Percentiles rank a stretch among this genome's conserved stretches.
phyloP scores from a whole-genome alignment of 1,139 yeast species.

The Yamadazyma aaseri region DNA sequence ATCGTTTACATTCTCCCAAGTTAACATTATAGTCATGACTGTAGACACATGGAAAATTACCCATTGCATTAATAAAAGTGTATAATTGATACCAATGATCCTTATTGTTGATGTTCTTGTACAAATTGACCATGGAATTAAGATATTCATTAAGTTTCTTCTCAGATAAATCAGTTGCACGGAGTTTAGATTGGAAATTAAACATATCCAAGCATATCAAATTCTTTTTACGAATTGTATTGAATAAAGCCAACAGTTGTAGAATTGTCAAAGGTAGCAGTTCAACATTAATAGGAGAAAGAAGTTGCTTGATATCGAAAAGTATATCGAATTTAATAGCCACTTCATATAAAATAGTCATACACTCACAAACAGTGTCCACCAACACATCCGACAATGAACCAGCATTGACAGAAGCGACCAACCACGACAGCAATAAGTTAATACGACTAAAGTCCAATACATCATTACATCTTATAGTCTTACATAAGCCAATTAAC shows the following conservation, averaged over 20 bases:
- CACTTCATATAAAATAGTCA: constrained; percentile 24
- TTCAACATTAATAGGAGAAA: constrained; percentile 7
- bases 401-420: constrained; percentile 16
- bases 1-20: constrained; percentile 36
- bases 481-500: constrained; percentile 30
- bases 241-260: constrained; percentile 6
- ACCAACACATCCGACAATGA: constrained; percentile 11
- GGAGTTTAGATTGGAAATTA: neutral
- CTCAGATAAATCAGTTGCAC: constrained; percentile 1
- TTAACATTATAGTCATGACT: constrained; percentile 30
- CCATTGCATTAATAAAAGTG: constrained; percentile 38
- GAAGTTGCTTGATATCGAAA: constrained; percentile 6
- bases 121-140: constrained; percentile 10
- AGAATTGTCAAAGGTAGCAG: constrained; percentile 6
- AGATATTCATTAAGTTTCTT: constrained; percentile 4
- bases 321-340: constrained; percentile 18
- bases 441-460: constrained; percentile 28
- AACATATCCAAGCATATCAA: constrained; percentile 2
- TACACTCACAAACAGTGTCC: constrained; percentile 21
- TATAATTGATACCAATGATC: constrained; percentile 15
- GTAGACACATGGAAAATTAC: constrained; percentile 43
- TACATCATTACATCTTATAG: constrained; percentile 26
- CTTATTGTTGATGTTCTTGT: constrained; percentile 1
- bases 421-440: constrained; percentile 31
- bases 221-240: neutral